These are phyloP conservation scores for Arctium minus DNA, from an alignment of 129 eudicot genomes.

Conservation along the genomic window DNA sequence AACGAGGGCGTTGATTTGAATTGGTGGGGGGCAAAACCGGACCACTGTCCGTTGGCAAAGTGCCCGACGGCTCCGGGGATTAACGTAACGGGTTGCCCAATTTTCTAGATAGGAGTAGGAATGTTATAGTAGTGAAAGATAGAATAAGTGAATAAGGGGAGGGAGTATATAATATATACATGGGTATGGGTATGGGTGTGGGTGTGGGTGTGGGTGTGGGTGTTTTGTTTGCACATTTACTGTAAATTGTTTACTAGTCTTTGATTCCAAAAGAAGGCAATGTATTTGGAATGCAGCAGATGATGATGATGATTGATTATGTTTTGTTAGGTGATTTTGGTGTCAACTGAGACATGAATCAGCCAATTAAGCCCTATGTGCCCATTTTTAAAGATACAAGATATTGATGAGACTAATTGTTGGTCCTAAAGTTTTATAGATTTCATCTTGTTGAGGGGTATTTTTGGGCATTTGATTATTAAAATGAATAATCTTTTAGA, in stretches of 20 bases:
- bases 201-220: too few relatives aligned
- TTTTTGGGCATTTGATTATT: neutral
- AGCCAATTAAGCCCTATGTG: too few relatives aligned
- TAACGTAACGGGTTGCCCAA: slow-evolving; percentile 59
- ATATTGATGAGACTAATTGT: neutral
- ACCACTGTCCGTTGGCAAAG: slow-evolving; percentile 79
- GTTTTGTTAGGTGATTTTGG: neutral
- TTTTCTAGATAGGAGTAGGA: slow-evolving; percentile 37
- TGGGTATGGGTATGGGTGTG: too few relatives aligned
- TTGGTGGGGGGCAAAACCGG: slow-evolving; percentile 91
- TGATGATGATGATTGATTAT: neutral
- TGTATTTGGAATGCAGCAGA: neutral
- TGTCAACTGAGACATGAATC: too few relatives aligned
- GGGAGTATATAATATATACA: neutral
- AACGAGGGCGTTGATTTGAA: slow-evolving; percentile 72
- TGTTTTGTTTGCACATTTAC: neutral
- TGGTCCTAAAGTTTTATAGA: neutral
- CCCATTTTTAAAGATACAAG: neutral
- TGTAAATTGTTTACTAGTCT: slow-evolving; percentile 10
- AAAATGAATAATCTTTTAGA: too few relatives aligned
- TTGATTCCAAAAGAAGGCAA: neutral
- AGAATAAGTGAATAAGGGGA: neutral
- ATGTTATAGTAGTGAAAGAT: neutral
- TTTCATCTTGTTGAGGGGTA: neutral
- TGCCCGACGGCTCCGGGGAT: slow-evolving; percentile 92